Evolutionary conservation across 1,284 basidiomycete genomes (phyloP).

Genomic region (Gymnopus androsaceus): DNA sequence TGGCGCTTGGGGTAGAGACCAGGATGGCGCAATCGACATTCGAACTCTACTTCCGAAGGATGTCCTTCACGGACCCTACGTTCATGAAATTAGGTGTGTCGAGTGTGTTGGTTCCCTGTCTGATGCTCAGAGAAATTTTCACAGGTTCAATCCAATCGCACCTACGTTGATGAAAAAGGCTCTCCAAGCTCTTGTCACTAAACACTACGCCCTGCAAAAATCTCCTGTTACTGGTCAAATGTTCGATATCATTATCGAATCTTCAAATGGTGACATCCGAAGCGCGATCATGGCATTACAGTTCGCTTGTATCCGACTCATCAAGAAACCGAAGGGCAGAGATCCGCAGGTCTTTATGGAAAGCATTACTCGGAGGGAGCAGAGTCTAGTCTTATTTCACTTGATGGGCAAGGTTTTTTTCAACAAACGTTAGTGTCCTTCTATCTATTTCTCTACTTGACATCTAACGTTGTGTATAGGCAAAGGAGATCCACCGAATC

Average conservation of each 20-base stretch:
- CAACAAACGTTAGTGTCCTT: conserved; percentile 79
- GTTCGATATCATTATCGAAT: conserved; percentile 75
- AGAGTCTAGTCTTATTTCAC: conserved; percentile 89
- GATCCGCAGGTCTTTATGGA: conserved; percentile 49
- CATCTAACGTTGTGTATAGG: conserved; percentile 43
- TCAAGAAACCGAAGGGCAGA: conserved; percentile 21
- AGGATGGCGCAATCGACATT: conserved; percentile 63
- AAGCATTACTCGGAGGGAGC: conserved; percentile 79
- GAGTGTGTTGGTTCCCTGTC: background rate
- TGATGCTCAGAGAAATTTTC: conserved; percentile 6
- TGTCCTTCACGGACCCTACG: conserved; percentile 63
- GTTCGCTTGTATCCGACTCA: conserved; percentile 62
- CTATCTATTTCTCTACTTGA: background rate
- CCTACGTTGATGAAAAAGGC: conserved; percentile 83
- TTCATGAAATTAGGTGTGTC: conserved; percentile 73
- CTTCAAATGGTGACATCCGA: conserved; percentile 88
- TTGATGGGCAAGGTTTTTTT: conserved; percentile 92
- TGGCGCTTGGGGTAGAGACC: conserved; percentile 44
- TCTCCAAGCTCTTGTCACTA: conserved; percentile 63
- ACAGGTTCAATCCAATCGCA: conserved; percentile 90
- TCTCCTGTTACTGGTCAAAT: conserved; percentile 9
- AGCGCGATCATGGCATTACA: conserved; percentile 93
- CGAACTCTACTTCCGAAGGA: conserved; percentile 66
- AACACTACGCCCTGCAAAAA: conserved; percentile 44
- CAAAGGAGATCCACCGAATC: conserved; percentile 64